Evolutionary conservation across 2,329 filamentous ascomycete genomes (phyloP), one percentile per base, ranked within the genome.

Genomic region (Pestalotiopsis fici): DNA sequence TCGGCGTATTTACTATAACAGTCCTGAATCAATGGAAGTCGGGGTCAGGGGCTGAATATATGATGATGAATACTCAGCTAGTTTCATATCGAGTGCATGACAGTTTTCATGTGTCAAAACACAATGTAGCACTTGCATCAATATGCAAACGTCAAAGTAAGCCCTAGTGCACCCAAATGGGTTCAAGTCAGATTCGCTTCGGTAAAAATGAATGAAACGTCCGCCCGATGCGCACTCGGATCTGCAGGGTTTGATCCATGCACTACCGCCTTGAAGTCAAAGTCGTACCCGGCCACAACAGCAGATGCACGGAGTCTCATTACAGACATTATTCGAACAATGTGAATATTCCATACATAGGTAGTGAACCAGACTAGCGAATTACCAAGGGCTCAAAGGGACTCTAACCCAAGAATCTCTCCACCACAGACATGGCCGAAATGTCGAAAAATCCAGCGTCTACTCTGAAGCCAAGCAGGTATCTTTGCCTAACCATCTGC

Each of bases 401-500:
- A 43, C 18, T 4, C 39, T 43, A 3, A 43, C 13, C 13, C 39
- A 18, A 43, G 13, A 43, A 43, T 43, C 13, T 4, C 39, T 4
- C 13, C 3, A 56, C n/a, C 18, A 7, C 21, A 56, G n/a, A 21
- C 13, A 56, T 7, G n/a, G n/a, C n/a, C n/a, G 4, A 6, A n/a
- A 56, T 56, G 15, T 4, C n/a, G 12, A 4, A 3, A 23, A 56
- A 15, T 6, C 18, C 4, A 21, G 4, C 54, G 4, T 25, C 21
- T 27, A 56, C 7, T n/a, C n/a, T 23, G 1, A 56, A 25, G 25
- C 21, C 54, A 56, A 2, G 18, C 57, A 69, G 74, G 63, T 76
- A 70, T 66, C 78, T 85, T 35, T 84, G 83, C 70, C 77, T 86
- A 2, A 86, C 83, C 1, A 85, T 86, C 59, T 79, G 75, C 39